Percentiles rank a stretch among this genome's conserved stretches.
Evolutionary conservation across 1,284 basidiomycete genomes (phyloP).

Genomic region (Xerocomus nothofagi): DNA sequence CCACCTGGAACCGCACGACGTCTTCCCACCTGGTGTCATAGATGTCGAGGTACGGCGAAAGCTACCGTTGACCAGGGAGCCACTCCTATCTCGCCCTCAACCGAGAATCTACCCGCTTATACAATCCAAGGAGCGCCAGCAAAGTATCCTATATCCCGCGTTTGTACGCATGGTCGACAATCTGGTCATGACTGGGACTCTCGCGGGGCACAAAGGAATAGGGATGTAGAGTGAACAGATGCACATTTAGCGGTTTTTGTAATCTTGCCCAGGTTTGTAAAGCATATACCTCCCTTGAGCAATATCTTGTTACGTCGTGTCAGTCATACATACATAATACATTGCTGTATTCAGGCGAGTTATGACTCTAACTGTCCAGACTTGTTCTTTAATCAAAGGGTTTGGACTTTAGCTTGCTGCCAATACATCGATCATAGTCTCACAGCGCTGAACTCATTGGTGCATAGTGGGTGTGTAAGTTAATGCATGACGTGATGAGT

Average conservation of each 20-base stretch:
- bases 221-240: slow-evolving; percentile 2
- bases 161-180: slow-evolving; percentile 29
- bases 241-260: not conserved
- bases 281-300: too few relatives aligned
- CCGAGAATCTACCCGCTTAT: slow-evolving; percentile 14
- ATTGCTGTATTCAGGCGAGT: too few relatives aligned
- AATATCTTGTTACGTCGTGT: too few relatives aligned
- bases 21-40: not conserved
- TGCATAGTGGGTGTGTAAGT: not conserved
- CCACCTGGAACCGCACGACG: not conserved
- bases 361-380: too few relatives aligned
- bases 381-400: not conserved
- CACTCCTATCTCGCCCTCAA: slow-evolving; percentile 28
- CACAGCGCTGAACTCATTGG: not conserved
- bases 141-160: slow-evolving; percentile 25
- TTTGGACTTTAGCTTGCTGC: too few relatives aligned
- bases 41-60: slow-evolving; percentile 21
- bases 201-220: not conserved
- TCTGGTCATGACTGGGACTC: slow-evolving; percentile 18
- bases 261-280: not conserved
- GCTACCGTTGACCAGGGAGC: not conserved
- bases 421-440: not conserved
- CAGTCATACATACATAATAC: too few relatives aligned
- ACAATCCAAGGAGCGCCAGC: slow-evolving; percentile 8
- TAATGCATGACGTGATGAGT: slow-evolving; percentile 7